Conservation (phyloP, 2,329 filamentous ascomycete genomes). For the Ophiostoma sp. region DNA sequence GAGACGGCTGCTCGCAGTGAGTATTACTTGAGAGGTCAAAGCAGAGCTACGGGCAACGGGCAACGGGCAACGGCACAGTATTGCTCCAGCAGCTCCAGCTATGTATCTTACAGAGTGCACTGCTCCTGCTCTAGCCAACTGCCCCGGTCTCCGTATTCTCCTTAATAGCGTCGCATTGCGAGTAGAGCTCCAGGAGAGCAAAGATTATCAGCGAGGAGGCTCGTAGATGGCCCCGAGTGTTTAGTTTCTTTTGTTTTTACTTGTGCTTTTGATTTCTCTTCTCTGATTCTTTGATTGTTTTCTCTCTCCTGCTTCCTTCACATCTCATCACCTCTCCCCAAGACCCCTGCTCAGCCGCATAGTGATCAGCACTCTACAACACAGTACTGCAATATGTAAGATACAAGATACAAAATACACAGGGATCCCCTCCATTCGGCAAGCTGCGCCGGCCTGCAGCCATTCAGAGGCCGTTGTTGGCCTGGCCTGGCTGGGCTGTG, state of each 20-base stretch:
- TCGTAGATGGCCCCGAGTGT: slow-evolving; percentile 19
- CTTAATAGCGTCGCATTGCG: slow-evolving; percentile 4
- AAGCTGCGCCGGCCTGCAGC: neutral
- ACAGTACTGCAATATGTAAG: neutral
- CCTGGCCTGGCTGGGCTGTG: neutral
- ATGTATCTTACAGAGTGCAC: too few species aligned
- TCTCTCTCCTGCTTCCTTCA: neutral
- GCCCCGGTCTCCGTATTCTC: slow-evolving; percentile 1
- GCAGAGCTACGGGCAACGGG: neutral
- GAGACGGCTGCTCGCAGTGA: neutral
- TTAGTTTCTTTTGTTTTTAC: neutral
- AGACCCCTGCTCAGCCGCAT: slow-evolving; percentile 6
- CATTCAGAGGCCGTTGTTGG: slow-evolving; percentile 4
- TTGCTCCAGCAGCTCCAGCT: neutral
- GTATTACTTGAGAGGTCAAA: neutral
- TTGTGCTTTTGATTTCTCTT: neutral
- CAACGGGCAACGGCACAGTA: neutral
- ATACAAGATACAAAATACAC: neutral
- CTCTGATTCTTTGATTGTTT: neutral
- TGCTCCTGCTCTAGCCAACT: neutral
- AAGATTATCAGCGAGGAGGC: neutral
- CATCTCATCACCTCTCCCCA: neutral
- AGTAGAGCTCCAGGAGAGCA: neutral
- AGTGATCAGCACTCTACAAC: neutral
- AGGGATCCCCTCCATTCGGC: neutral